Base-by-base conservation (phyloP, 2,329 filamentous ascomycete species). In the Monilinia laxa region DNA sequence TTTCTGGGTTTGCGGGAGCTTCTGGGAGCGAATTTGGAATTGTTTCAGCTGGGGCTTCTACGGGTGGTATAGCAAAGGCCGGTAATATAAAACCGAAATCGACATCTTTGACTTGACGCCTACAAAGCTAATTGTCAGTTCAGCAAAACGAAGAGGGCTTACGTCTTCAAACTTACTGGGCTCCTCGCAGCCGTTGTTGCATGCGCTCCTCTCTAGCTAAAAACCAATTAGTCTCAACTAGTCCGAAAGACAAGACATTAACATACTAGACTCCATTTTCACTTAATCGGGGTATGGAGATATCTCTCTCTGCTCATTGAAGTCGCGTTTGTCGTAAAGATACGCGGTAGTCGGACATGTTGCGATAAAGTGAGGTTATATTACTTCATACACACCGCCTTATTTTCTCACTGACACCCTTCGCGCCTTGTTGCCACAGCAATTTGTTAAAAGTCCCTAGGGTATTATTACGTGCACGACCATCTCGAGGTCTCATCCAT, bases 161-260 rank as follows among this genome's bases (percentile, higher is more conserved):
- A 2, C 38, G 16, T 38, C 14, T 62, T 25, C 11, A 23, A 42
- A 76, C 83, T 71, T 80, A 87, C 86, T 85, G 84, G 53, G 86
- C 86, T 69, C 87, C 87, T 69, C 87, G 85, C 75, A 89, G 83
- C 74, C 87, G 86, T 78, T 87, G 82, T 70, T 86, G 85, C 79
- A 88, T 82, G 73, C 85, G 85, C 75, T 87, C 85, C 71, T 85
- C 84, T 71, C 86, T 85, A 74, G 81, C 83, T 85, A 47, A 28
- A 54, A 25, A 49, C 6, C 45, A 62, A 62, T 68, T 66, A 68
- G 63, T 45, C 53, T 66, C 51, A 35, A 20, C 11, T 20, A 28
- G 31, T n/a, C 16, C 20, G 7, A 14, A 23, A 28, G 42, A 25
- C 18, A 14, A 20, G 16, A 3, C 3, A 10, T 5, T 16, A 18